phyloP scores from a whole-genome alignment of 2,329 filamentous ascomycete species.

The Cladosporium phlei region DNA sequence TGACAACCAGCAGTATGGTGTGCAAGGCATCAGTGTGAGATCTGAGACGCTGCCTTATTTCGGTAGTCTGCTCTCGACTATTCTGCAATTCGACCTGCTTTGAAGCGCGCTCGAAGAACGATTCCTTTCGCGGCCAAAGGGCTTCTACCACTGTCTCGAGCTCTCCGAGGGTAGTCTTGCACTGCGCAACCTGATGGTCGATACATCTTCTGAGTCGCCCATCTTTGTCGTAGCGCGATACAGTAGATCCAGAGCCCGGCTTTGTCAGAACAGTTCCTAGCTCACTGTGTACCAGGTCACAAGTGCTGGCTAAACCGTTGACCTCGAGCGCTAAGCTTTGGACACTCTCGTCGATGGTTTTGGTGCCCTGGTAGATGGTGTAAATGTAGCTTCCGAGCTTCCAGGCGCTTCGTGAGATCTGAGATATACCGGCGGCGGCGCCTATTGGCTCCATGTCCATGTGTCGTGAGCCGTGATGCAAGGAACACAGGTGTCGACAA shows the following conservation, averaged over 20 bases:
- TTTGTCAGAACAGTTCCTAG: neutral
- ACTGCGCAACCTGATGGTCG: neutral
- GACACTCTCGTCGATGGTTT: neutral
- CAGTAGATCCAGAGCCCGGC: neutral
- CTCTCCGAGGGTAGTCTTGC: neutral
- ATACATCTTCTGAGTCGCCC: conserved; percentile 1
- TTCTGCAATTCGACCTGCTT: conserved; percentile 1
- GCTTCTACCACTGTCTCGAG: neutral
- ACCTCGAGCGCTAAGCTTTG: neutral
- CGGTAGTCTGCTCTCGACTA: neutral
- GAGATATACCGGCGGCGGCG: neutral
- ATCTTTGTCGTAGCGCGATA: neutral
- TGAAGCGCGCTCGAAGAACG: neutral
- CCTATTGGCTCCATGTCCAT: conserved; percentile 4
- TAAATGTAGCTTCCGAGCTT: neutral
- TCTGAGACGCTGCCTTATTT: neutral
- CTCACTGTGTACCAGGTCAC: neutral
- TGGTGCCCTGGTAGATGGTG: neutral
- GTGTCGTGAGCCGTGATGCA: too few relatives aligned
- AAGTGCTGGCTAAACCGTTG: neutral
- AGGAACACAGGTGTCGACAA: too few relatives aligned
- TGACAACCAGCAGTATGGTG: neutral
- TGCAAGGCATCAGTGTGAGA: conserved; percentile 1
- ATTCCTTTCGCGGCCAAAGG: neutral
- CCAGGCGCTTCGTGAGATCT: conserved; percentile 2